Evolutionary conservation across 331 rosid species (phyloP), one percentile per base, ranked within the genome.

Genomic region (Erythrophleum ivorense): DNA sequence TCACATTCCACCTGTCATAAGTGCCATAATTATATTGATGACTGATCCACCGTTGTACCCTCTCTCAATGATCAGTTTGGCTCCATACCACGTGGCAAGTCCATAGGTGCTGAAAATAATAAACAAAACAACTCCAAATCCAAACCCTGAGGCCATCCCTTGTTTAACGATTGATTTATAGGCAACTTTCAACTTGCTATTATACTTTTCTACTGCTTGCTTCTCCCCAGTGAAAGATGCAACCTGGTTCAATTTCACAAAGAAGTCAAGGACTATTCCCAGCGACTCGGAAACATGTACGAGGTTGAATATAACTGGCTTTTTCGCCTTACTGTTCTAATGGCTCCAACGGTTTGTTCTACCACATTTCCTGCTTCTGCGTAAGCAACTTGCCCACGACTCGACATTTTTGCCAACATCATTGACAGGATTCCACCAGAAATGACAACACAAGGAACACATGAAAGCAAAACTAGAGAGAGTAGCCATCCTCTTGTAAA

Each of bases 171-270:
- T 80, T 9, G 91, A 21, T 12, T 50, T 73, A 65, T 90, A 95
- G 19, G 98, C 98, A 73, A 87, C 40, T 60, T 65, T 89, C 68
- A 93, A 62, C 88, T 93, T 91, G 12, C 3, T 67, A 41, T 95
- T 85, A 71, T 93, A 95, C 14, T 84, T 87, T 36, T 93, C 96
- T 24, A 85, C 80, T 4, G 98, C 98, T 83, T 76, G 81, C 75
- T 90, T 90, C 89, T 95, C 98, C 12, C 98, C 98, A 5, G 92
- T 90, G 86, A 93, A 95, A 48, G 98, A 91, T 36, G 97, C 97
- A 82, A 95, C 98, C 98, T 94, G 54, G 55, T 62, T 64, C 65
- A 40, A 54, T 54, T 66, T 33, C 71, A 76, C 36, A 75, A 43
- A 43, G 12, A 76, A 83, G 58, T 57, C 70, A 80, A 65, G 31